These are phyloP conservation scores for Fraxinus excelsior DNA, from an alignment of 257 asterid genomes.

Conservation along the genomic window DNA sequence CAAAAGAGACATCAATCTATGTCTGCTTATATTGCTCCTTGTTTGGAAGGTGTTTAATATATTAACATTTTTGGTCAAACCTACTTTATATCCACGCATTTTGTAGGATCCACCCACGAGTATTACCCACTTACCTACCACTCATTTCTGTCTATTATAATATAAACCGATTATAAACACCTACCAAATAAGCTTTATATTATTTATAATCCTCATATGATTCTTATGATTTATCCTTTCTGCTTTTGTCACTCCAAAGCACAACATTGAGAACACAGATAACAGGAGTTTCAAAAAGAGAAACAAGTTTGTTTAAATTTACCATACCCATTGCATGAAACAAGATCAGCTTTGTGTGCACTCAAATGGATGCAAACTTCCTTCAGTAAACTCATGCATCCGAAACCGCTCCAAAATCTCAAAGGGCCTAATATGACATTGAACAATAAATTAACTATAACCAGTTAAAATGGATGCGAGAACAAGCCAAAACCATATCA, in stretches of 20 bases:
- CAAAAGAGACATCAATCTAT: background rate
- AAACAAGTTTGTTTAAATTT: background rate
- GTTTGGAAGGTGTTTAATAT: no score
- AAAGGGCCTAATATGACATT: conserved; percentile 65
- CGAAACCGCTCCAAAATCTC: conserved; percentile 87
- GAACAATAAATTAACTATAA: conserved; percentile 13
- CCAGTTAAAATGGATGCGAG: background rate
- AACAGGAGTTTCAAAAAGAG: background rate
- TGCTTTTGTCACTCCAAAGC: background rate
- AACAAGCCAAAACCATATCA: background rate
- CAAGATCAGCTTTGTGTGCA: conserved; percentile 79
- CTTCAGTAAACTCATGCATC: conserved; percentile 90
- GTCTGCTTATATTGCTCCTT: background rate
- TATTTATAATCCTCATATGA: background rate
- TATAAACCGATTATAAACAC: background rate
- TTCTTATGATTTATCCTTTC: background rate
- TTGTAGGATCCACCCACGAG: no score
- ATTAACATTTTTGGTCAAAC: no score
- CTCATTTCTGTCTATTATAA: no score
- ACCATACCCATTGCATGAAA: background rate
- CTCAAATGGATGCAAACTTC: conserved; percentile 89
- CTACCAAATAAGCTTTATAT: background rate
- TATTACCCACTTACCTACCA: no score
- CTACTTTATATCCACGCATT: no score
- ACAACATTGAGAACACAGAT: background rate